Conservation (phyloP, 495 filamentous ascomycete genomes). For the Jackrogersella multiformis region DNA sequence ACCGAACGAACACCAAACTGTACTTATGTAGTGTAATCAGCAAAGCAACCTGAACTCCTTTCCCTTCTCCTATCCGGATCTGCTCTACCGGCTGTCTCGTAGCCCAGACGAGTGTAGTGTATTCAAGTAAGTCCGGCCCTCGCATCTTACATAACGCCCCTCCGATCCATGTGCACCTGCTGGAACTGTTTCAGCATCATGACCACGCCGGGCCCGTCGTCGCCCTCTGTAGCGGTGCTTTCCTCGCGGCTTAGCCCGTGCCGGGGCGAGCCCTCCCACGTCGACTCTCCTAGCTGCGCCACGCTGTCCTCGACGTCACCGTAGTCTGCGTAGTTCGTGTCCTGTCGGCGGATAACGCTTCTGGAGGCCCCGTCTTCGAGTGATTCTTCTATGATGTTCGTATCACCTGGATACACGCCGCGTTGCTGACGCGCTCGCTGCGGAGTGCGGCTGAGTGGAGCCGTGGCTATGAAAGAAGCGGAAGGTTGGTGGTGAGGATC, state of each 20-base stretch:
- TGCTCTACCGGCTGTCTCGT: background rate
- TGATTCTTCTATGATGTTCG: conserved; percentile 59
- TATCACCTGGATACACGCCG: conserved; percentile 52
- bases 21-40: background rate
- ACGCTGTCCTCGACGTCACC: conserved; percentile 60
- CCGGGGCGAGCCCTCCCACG: conserved; percentile 61
- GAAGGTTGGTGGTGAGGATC: conserved; percentile 89
- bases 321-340: conserved; percentile 61
- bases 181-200: conserved; percentile 91
- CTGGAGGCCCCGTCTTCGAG: conserved; percentile 65
- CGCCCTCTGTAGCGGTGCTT: conserved; percentile 46
- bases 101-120: background rate
- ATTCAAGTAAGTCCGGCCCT: background rate
- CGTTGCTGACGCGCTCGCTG: conserved; percentile 53
- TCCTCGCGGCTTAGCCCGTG: conserved; percentile 54
- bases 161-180: conserved; percentile 76
- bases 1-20: background rate
- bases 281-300: conserved; percentile 59
- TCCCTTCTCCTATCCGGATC: background rate
- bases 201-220: conserved; percentile 73
- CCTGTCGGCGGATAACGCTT: conserved; percentile 77
- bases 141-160: conserved; percentile 53
- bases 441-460: conserved; percentile 53
- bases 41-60: background rate
- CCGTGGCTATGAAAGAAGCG: conserved; percentile 47